Percentiles rank a stretch among this genome's conserved stretches.
Conservation (phyloP, 2,329 filamentous ascomycete species). For the Pestalotiopsis sp. region DNA sequence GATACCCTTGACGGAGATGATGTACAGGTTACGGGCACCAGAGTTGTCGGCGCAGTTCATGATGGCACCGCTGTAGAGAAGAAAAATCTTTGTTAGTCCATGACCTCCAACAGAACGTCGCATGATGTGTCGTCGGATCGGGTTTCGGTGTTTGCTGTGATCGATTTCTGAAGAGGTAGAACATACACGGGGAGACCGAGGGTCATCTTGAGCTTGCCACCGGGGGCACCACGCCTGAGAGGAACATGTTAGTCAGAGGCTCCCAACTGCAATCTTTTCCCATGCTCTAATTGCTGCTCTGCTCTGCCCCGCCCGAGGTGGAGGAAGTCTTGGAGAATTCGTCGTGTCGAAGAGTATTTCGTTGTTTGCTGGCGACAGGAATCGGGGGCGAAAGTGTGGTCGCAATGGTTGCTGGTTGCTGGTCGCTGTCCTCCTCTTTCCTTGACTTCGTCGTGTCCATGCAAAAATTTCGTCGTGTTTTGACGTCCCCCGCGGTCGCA, state of each 20-base stretch:
- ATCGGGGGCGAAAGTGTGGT: background rate
- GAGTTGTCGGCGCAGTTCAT: slow-evolving; percentile 99
- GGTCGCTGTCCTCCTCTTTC: slow-evolving; percentile 3
- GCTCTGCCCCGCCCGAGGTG: slow-evolving; percentile 15
- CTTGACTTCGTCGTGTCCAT: background rate
- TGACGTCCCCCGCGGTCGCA: background rate
- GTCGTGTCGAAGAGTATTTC: background rate
- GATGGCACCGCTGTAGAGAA: slow-evolving; percentile 78
- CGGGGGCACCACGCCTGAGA: slow-evolving; percentile 81
- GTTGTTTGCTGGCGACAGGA: background rate
- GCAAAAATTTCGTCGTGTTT: background rate
- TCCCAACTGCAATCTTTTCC: background rate
- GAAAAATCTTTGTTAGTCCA: slow-evolving; percentile 3
- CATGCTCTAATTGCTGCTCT: background rate
- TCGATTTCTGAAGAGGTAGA: slow-evolving; percentile 17
- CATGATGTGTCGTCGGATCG: background rate
- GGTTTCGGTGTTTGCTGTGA: background rate
- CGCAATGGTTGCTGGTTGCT: background rate
- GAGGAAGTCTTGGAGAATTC: background rate
- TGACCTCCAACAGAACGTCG: background rate
- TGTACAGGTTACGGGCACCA: slow-evolving; percentile 98
- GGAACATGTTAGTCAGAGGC: slow-evolving; percentile 18
- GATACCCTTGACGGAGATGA: slow-evolving; percentile 99
- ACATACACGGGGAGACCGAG: slow-evolving; percentile 99
- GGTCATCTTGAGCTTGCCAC: slow-evolving; percentile 99